These are phyloP conservation scores for Xerocomus spinulosus DNA, from an alignment of 768 basidiomycete species.

Conservation along the genomic window DNA sequence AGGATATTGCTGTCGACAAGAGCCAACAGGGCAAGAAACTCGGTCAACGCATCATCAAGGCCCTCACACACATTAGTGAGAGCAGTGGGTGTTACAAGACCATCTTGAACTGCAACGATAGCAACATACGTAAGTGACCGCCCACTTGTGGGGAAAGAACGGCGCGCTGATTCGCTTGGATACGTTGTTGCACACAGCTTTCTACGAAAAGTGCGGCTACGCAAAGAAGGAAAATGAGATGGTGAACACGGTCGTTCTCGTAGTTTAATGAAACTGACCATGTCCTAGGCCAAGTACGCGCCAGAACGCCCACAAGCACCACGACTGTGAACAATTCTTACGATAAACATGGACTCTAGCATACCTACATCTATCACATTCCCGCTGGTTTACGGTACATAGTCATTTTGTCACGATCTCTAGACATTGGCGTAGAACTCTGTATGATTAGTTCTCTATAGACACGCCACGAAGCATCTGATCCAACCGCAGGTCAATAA, in stretches of 20 bases:
- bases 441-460: constrained; percentile 17
- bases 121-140: constrained; percentile 77
- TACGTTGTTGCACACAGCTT: constrained; percentile 50
- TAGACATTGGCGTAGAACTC: constrained; percentile 6
- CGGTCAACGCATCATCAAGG: constrained; percentile 81
- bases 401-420: constrained; percentile 2
- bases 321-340: constrained; percentile 13
- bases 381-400: constrained; percentile 6
- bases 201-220: constrained; percentile 96
- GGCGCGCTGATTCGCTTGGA: constrained; percentile 10
- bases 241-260: constrained; percentile 40
- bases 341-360: constrained; percentile 8
- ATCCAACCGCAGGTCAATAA: background rate
- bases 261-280: constrained; percentile 7
- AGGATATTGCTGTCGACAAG: constrained; percentile 94
- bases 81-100: constrained; percentile 87
- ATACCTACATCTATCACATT: constrained; percentile 5
- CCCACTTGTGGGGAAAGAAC: constrained; percentile 1
- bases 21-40: constrained; percentile 88
- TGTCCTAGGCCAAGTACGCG: constrained; percentile 54
- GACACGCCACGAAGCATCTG: background rate
- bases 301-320: constrained; percentile 31
- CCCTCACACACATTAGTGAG: constrained; percentile 82
- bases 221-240: constrained; percentile 91
- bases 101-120: constrained; percentile 89